phyloP scores from a whole-genome alignment of 371 early-diverging fungal species.

The Nematocida displodere region DNA sequence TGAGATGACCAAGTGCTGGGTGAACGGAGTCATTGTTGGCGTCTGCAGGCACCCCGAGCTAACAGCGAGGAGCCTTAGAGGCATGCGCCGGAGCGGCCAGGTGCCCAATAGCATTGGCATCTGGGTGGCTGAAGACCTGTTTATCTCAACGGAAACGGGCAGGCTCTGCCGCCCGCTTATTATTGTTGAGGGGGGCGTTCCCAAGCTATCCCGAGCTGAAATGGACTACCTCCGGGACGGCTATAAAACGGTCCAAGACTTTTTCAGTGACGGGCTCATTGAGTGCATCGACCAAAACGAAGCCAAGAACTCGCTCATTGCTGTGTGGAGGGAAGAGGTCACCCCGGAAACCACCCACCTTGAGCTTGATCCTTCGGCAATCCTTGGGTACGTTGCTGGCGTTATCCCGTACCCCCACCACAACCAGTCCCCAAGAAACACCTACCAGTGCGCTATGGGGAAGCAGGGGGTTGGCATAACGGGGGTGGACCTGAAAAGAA shows the following conservation, averaged over 20 bases:
- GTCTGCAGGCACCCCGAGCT: slow-evolving; percentile 72
- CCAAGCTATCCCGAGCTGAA: slow-evolving; percentile 69
- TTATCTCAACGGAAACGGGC: slow-evolving; percentile 90
- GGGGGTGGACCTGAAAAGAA: slow-evolving; percentile 81
- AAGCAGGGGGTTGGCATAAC: slow-evolving; percentile 98
- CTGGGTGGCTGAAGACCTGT: slow-evolving; percentile 76
- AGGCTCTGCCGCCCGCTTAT: slow-evolving; percentile 93
- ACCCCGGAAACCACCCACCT: slow-evolving; percentile 76
- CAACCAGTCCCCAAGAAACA: slow-evolving; percentile 98
- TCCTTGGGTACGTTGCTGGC: slow-evolving; percentile 91
- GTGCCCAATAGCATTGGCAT: slow-evolving; percentile 84
- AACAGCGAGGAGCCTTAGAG: slow-evolving; percentile 76
- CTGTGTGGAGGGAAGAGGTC: slow-evolving; percentile 77
- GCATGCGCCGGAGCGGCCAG: slow-evolving; percentile 74
- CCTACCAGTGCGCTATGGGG: slow-evolving; percentile 98
- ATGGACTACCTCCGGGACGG: slow-evolving; percentile 51
- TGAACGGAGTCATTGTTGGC: slow-evolving; percentile 84
- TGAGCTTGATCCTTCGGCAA: slow-evolving; percentile 92
- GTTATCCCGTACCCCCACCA: slow-evolving; percentile 99
- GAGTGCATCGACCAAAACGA: slow-evolving; percentile 98
- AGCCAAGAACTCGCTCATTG: slow-evolving; percentile 87
- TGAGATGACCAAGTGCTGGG: slow-evolving; percentile 73
- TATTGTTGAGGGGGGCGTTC: slow-evolving; percentile 71
- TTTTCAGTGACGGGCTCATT: slow-evolving; percentile 80
- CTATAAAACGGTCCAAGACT: slow-evolving; percentile 74